phyloP scores from a whole-genome alignment of 2,329 filamentous ascomycete genomes.

The Aspergillus alliaceus region DNA sequence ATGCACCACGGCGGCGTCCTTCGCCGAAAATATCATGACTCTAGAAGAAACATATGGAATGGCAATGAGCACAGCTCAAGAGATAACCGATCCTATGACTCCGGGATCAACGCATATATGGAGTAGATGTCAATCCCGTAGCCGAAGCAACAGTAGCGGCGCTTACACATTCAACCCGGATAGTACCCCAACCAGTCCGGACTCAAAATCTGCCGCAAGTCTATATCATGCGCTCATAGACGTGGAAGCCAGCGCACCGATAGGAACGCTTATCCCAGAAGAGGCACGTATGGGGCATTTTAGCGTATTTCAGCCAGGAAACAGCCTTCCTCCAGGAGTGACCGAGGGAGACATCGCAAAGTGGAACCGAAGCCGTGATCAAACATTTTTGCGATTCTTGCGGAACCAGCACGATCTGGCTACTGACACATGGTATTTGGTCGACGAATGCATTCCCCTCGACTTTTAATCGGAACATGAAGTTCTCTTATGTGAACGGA shows the following conservation, averaged over 20 bases:
- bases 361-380: slow-evolving; percentile 20
- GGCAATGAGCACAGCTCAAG: background rate
- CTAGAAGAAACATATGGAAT: slow-evolving; percentile 33
- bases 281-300: slow-evolving; percentile 27
- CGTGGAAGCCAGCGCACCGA: background rate
- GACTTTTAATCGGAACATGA: background rate
- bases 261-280: slow-evolving; percentile 7
- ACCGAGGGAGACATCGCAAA: slow-evolving; percentile 17
- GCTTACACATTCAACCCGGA: background rate
- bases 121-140: background rate
- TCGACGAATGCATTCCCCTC: slow-evolving; percentile 24
- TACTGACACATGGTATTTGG: slow-evolving; percentile 18
- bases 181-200: background rate
- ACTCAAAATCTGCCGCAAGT: background rate
- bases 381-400: slow-evolving; percentile 22
- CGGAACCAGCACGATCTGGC: slow-evolving; percentile 19
- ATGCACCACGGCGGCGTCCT: background rate
- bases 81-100: background rate
- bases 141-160: background rate
- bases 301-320: slow-evolving; percentile 18
- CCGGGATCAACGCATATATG: background rate
- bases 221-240: background rate
- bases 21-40: slow-evolving; percentile 22
- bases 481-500: background rate
- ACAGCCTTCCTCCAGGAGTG: slow-evolving; percentile 7